Evolutionary conservation across 75 land plant species (phyloP).

Genomic region (Cunninghamia lanceolata): DNA sequence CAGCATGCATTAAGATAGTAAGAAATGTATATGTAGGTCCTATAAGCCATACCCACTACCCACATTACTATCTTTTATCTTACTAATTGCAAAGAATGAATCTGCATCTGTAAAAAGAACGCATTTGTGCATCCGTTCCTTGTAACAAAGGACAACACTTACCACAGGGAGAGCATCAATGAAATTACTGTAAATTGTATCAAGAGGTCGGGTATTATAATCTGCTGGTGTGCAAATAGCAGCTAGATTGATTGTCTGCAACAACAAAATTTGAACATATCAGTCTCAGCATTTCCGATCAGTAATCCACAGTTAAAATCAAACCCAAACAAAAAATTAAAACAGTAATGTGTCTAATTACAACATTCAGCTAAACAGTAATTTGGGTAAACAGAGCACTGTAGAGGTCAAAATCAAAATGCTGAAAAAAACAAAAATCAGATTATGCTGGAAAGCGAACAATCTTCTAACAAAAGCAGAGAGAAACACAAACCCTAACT

Average conservation of each 20-base stretch:
- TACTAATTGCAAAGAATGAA: background rate
- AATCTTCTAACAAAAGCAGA: no score
- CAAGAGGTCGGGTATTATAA: conserved; percentile 87
- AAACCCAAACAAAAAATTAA: background rate
- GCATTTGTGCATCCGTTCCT: background rate
- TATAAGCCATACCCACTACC: background rate
- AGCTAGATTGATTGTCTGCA: conserved; percentile 93
- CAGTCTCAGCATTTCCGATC: background rate
- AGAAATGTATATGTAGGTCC: background rate
- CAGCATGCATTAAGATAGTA: background rate
- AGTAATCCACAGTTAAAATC: background rate
- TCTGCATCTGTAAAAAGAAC: background rate
- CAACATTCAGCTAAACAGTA: background rate
- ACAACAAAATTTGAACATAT: background rate
- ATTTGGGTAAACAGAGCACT: background rate
- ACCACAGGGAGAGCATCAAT: conserved; percentile 98
- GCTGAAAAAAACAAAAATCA: no score
- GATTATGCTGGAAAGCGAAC: background rate
- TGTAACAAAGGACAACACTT: conserved; percentile 1
- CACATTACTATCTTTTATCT: background rate
- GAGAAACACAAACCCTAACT: background rate
- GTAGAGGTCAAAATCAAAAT: background rate
- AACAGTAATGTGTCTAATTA: background rate
- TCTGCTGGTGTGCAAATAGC: conserved; percentile 99
- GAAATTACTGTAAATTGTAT: conserved; percentile 97